phyloP scores from a whole-genome alignment of 306 rosid species.

The Oxytropis ochrocephala region DNA sequence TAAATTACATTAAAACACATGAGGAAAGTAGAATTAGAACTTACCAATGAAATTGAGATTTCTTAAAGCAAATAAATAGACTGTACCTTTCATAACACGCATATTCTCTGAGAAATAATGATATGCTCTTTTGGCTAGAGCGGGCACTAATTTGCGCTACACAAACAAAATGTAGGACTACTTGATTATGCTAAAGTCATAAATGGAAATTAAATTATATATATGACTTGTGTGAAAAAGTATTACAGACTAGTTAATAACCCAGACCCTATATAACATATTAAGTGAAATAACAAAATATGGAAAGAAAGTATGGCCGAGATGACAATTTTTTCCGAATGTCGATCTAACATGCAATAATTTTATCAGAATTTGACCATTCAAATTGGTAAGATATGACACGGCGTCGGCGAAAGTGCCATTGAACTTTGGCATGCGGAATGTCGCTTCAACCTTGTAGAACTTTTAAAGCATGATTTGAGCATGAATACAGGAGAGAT shows the following conservation, averaged over 20 bases:
- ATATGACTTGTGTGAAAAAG: background rate
- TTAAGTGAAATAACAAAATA: background rate
- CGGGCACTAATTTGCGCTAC: conserved; percentile 52
- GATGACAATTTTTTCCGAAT: background rate
- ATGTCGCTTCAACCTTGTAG: background rate
- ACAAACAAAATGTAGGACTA: conserved; percentile 2
- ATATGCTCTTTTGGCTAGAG: conserved; percentile 78
- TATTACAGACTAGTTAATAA: conserved; percentile 10
- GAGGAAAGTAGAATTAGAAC: conserved; percentile 1
- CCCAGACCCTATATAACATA: background rate
- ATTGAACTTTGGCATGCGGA: background rate
- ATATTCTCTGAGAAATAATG: conserved; percentile 86
- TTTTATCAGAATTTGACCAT: background rate
- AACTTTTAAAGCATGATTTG: background rate
- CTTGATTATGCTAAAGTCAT: conserved; percentile 13
- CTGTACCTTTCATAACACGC: conserved; percentile 74
- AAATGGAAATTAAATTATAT: conserved; percentile 2
- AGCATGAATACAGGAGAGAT: background rate
- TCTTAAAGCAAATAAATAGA: background rate
- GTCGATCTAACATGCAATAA: background rate
- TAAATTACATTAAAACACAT: conserved; percentile 7
- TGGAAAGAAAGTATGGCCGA: background rate
- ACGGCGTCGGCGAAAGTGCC: background rate
- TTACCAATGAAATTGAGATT: conserved; percentile 1
- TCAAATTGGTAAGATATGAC: background rate